Base-by-base conservation (phyloP, 306 rosid species). In the Fragaria vesca region DNA sequence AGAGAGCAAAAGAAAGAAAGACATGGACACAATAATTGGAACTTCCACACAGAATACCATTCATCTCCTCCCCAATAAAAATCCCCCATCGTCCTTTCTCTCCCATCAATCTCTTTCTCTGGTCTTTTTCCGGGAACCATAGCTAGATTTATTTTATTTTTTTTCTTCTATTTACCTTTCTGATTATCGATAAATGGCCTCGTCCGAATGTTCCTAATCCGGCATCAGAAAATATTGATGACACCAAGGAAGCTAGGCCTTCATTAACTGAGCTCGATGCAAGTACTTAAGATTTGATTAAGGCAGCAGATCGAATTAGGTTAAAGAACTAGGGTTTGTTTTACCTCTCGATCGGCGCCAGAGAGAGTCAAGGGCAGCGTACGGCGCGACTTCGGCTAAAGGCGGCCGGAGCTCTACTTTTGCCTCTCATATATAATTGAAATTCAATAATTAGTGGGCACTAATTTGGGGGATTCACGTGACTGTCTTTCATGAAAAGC, bases 391-490 rank as follows among this genome's bases (percentile, higher is more conserved):
- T 5, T 3, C 60, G 77, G 66, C 76, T 52, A 80, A 38, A 78
- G 80, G 83, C 86, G 73, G 90, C 86, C 83, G 78, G 83, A 57
- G n/a, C 45, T 71, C 66, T 73, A 74, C 83, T 43, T 65, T 65
- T 12, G 5, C 0, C 46, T 2, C 1, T n/a, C 71, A 17, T 48
- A 50, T 60, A 75, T 68, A 58, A 70, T 76, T 60, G 66, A 61
- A 77, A 74, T 30, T 75, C 86, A 84, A 79, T 87, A 73, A 87
- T 87, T 79, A 83, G 83, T 69, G 89, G 76, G 76, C 84, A 86
- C 86, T 83, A 72, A 86, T 84, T 81, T 76, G 90, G 84, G 88
- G 69, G 46, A 26, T 69, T 80, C 88, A 80, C 85, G 82, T 87
- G 88, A 66, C 63, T 72, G 75, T 66, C 60, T 62, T 78, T 72